Percentiles rank a stretch among this genome's conserved stretches.
phyloP scores from a whole-genome alignment of 108 stramenopile genomes.

The Phaeodactylum tricornutum region DNA sequence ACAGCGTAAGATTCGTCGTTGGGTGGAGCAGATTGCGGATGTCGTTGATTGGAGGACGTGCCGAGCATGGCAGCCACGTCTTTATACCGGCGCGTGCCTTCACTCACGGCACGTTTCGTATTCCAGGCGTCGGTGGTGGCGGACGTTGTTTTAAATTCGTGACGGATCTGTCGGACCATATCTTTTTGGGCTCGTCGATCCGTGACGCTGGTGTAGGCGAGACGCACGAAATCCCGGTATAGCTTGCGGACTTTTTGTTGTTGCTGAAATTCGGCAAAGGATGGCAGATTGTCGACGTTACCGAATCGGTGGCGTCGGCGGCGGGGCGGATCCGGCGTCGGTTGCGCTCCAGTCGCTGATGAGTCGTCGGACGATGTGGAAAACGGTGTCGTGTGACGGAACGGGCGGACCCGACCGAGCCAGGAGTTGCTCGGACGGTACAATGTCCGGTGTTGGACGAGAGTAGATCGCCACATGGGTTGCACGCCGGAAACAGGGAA shows the following conservation, averaged over 20 bases:
- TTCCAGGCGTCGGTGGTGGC: background rate
- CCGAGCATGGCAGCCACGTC: conserved; percentile 6
- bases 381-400: too few species aligned
- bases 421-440: too few species aligned
- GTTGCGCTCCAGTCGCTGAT: background rate
- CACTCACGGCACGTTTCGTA: conserved; percentile 5
- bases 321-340: background rate
- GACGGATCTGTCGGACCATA: background rate
- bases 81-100: conserved; percentile 5
- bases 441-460: too few species aligned
- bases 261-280: conserved; percentile 5
- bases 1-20: too few species aligned
- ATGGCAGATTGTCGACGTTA: background rate
- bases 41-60: too few species aligned
- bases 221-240: conserved; percentile 3
- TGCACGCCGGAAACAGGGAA: too few species aligned
- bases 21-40: too few species aligned
- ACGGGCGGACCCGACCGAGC: too few species aligned
- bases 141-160: background rate
- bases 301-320: background rate
- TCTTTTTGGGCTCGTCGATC: background rate
- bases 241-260: conserved; percentile 1
- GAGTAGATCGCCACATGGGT: too few species aligned
- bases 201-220: background rate
- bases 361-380: too few species aligned